Base-by-base conservation (phyloP, 2,329 filamentous ascomycete species). In the Stachybotrys chlorohalonatus region DNA sequence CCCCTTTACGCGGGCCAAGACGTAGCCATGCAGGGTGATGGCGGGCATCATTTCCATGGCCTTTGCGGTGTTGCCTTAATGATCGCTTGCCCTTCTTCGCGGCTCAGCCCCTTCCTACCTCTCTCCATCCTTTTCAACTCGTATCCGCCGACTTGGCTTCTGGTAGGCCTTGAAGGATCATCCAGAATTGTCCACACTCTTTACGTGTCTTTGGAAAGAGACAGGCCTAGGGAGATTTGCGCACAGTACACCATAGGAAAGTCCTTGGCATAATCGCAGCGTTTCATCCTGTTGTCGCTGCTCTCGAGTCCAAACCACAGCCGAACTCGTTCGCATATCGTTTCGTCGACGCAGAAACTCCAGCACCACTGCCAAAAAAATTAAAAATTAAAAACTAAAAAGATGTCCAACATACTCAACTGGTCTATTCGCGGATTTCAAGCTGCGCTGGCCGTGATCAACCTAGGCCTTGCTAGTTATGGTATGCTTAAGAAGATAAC, bases 401-500 rank as follows among this genome's bases (percentile, higher is more conserved):
- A n/a, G n/a, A 58, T 55, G 59, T 49, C 48, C 46, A 57, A 55
- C 32, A 11, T 32, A 8, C n/a, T 13, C 42, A 16, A 48, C 47
- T 24, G 50, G 45, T 32, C 46, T 17, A 39, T 57, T 52, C 74
- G 79, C 55, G 69, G 70, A 49, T 67, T 72, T 47, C 79, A 82
- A 66, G 66, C 69, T 47, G 51, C 75, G 46, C 70, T 80, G 36
- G 72, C 74, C 13, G 54, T 80, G 32, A 64, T 75, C 15, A 68
- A 79, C n/a, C 58, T 83, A 45, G 71, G 67, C 45, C 71, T 82
- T 5, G 75, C 78, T 31, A 71, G 68, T 51, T 80, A 75, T 63
- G 76, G 79, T 82, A 72, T n/a, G 70, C 62, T n/a, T 3, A 50
- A 24, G 24, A 24, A 24, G 24, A 24, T 24, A 24, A 4, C 47